phyloP scores from a whole-genome alignment of 495 filamentous ascomycete species.

The Parmelia sp. region DNA sequence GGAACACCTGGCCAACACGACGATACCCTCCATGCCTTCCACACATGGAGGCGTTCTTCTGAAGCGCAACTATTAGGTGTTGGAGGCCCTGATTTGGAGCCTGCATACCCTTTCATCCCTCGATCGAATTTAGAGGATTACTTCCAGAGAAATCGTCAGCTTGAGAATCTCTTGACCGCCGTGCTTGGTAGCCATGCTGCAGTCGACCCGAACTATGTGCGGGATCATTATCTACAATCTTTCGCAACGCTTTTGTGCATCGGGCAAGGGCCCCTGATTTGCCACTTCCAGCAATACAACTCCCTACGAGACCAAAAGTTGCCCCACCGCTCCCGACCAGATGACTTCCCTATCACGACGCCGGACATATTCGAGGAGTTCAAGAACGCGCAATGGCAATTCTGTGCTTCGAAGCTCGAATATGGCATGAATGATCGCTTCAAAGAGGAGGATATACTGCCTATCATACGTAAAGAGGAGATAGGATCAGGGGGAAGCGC shows the following conservation, averaged over 20 bases:
- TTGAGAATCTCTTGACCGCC: neutral
- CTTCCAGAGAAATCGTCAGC: neutral
- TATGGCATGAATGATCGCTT: conserved; percentile 18
- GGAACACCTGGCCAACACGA: conserved; percentile 22
- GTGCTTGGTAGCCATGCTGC: neutral
- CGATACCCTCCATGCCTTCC: conserved; percentile 31
- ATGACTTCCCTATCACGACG: conserved; percentile 5
- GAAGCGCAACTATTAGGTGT: conserved; percentile 23
- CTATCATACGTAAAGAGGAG: conserved; percentile 10
- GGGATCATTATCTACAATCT: conserved; percentile 18
- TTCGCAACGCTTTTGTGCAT: conserved; percentile 21
- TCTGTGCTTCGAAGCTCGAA: conserved; percentile 14
- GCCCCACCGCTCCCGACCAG: conserved; percentile 11
- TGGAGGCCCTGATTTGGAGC: conserved; percentile 14
- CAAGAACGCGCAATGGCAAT: conserved; percentile 20
- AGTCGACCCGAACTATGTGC: neutral
- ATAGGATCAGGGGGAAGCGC: conserved; percentile 20
- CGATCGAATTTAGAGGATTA: neutral
- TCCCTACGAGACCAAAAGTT: conserved; percentile 15
- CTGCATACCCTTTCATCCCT: neutral
- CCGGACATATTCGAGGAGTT: conserved; percentile 15
- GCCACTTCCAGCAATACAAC: conserved; percentile 15
- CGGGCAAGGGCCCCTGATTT: conserved; percentile 11
- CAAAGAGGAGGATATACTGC: conserved; percentile 15
- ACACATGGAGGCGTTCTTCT: conserved; percentile 30